Evolutionary conservation across 352 stramenopile genomes (phyloP).

Genomic region (Globisporangium lucens): DNA sequence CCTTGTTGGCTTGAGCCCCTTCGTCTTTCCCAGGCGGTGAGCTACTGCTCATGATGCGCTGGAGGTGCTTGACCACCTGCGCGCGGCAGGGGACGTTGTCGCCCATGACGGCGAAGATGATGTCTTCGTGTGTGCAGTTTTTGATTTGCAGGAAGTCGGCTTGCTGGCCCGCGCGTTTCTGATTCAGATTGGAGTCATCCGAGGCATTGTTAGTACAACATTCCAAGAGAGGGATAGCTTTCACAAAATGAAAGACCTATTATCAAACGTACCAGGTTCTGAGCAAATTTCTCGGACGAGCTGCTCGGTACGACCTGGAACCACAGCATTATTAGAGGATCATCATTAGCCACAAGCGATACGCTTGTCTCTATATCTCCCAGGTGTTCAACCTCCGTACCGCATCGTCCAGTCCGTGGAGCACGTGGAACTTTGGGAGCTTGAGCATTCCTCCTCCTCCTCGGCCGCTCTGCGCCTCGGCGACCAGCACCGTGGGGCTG

Average conservation of each 20-base stretch:
- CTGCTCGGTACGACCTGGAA: slow-evolving; percentile 48
- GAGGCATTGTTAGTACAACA: not conserved
- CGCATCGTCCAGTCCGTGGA: slow-evolving; percentile 55
- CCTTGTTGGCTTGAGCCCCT: not conserved
- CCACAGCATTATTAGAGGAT: not conserved
- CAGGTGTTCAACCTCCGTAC: slow-evolving; percentile 14
- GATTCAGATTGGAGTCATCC: not conserved
- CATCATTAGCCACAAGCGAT: not conserved
- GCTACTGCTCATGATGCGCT: slow-evolving; percentile 30
- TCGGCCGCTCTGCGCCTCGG: slow-evolving; percentile 10
- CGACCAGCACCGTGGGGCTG: slow-evolving; percentile 48
- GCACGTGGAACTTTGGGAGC: slow-evolving; percentile 50
- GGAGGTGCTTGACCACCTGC: slow-evolving; percentile 37
- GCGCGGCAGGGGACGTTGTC: slow-evolving; percentile 43
- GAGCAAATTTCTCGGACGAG: slow-evolving; percentile 54
- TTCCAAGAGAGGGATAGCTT: not conserved
- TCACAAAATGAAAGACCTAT: not conserved
- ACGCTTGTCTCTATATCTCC: not conserved
- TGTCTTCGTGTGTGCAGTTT: slow-evolving; percentile 61
- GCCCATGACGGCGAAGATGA: slow-evolving; percentile 71
- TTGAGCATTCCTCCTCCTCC: slow-evolving; percentile 29
- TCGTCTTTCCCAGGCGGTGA: not conserved
- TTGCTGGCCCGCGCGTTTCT: slow-evolving; percentile 40
- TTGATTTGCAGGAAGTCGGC: slow-evolving; percentile 40
- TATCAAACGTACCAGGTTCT: slow-evolving; percentile 35